Conservation (phyloP, 2,329 filamentous ascomycete genomes). For the Penicillium italicum region DNA sequence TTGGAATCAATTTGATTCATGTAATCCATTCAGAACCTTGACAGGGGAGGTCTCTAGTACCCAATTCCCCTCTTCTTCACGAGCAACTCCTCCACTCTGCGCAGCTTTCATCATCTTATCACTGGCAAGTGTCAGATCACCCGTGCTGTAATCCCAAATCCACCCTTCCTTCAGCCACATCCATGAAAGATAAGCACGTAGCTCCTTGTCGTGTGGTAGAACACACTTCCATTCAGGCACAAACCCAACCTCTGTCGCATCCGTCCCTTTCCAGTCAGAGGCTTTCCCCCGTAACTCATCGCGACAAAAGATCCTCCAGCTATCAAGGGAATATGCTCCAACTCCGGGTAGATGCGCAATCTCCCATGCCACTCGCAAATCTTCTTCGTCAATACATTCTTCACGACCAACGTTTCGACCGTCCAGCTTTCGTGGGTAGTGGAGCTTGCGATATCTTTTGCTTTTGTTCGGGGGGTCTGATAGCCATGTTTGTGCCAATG, state of each 20-base stretch:
- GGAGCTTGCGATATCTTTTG: constrained; percentile 54
- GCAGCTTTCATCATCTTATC: constrained; percentile 40
- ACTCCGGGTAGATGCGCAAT: constrained; percentile 76
- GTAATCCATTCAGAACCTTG: constrained; percentile 29
- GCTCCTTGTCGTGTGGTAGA: constrained; percentile 76
- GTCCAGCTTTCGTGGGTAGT: constrained; percentile 53
- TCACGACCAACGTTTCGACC: constrained; percentile 48
- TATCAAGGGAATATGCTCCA: constrained; percentile 79
- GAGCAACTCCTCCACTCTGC: constrained; percentile 39
- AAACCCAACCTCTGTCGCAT: constrained; percentile 49
- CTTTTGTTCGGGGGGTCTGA: constrained; percentile 58
- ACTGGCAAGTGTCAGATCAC: constrained; percentile 45
- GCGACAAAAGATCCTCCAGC: constrained; percentile 90
- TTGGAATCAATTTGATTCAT: constrained; percentile 8
- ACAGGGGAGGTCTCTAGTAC: constrained; percentile 34
- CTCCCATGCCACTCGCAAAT: constrained; percentile 65
- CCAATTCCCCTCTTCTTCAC: constrained; percentile 42
- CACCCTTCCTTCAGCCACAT: constrained; percentile 87
- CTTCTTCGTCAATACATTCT: constrained; percentile 50
- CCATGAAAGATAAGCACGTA: constrained; percentile 83
- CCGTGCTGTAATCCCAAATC: constrained; percentile 72
- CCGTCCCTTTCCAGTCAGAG: constrained; percentile 62
- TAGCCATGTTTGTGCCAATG: constrained; percentile 67
- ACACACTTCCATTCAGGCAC: constrained; percentile 91
- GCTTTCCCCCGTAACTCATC: constrained; percentile 68